Conservation (phyloP, 2,329 filamentous ascomycete genomes). For the Nemania abortiva region DNA sequence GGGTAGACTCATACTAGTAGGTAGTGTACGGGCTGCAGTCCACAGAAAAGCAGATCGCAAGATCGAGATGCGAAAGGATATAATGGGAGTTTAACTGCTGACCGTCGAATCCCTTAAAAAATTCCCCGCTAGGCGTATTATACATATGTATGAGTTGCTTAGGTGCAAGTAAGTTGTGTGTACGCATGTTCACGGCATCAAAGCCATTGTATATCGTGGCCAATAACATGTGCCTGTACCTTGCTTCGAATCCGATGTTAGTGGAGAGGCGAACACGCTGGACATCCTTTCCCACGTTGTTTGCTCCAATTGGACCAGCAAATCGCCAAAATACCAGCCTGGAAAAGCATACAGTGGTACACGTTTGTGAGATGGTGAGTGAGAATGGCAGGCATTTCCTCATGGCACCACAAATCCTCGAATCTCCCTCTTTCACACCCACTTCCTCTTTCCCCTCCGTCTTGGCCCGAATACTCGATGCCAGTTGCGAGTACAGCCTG, state of each 20-base stretch:
- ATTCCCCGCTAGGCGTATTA: background rate
- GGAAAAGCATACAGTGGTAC: conserved; percentile 36
- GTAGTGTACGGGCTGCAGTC: background rate
- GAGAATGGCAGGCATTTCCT: conserved; percentile 26
- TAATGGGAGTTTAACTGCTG: background rate
- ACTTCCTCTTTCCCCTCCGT: conserved; percentile 34
- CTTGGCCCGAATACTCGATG: conserved; percentile 38
- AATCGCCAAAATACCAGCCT: conserved; percentile 36
- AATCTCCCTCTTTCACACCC: conserved; percentile 37
- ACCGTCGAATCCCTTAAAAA: background rate
- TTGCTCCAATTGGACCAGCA: conserved; percentile 46
- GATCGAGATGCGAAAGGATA: background rate
- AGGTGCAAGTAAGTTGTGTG: background rate
- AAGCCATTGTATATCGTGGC: conserved; percentile 26
- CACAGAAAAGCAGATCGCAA: background rate
- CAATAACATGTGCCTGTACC: conserved; percentile 28
- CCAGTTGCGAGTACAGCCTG: conserved; percentile 31
- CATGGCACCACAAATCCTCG: conserved; percentile 41
- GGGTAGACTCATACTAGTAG: no score
- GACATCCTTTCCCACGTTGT: conserved; percentile 47
- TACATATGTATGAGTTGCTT: background rate
- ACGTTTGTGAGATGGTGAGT: conserved; percentile 39
- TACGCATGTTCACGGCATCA: conserved; percentile 12
- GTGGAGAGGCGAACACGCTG: conserved; percentile 41
- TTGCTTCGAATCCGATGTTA: conserved; percentile 30